phyloP scores from a whole-genome alignment of 345 rosid species.

The Schrenkiella parvula region DNA sequence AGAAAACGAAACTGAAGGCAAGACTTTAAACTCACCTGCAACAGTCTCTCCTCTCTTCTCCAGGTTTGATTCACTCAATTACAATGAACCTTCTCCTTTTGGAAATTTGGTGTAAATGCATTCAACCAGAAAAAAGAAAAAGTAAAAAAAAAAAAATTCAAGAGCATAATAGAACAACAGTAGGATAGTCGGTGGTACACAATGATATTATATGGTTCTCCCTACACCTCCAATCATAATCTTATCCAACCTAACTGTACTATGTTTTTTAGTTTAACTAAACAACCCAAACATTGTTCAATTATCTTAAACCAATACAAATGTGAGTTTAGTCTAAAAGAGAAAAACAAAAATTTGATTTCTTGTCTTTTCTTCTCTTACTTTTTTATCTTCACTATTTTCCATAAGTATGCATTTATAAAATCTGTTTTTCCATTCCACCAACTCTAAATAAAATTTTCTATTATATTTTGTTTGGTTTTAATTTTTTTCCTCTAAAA shows the following conservation, averaged over 20 bases:
- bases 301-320: neutral
- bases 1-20: neutral
- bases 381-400: neutral
- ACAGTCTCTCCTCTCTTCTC: constrained; percentile 1
- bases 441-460: too few relatives aligned
- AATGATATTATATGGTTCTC: constrained; percentile 16
- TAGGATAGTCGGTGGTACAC: neutral
- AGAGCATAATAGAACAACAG: neutral
- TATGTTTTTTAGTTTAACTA: neutral
- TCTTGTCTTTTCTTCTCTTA: neutral
- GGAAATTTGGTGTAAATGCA: neutral
- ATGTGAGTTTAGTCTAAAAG: neutral
- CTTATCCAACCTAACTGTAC: constrained; percentile 23
- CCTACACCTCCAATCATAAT: constrained; percentile 12
- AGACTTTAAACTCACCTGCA: constrained; percentile 12
- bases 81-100: neutral
- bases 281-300: neutral
- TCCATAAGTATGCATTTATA: neutral
- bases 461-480: too few relatives aligned
- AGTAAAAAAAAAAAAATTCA: neutral
- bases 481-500: too few relatives aligned
- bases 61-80: neutral
- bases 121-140: neutral
- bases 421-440: neutral
- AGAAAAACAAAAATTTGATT: neutral